phyloP scores from a whole-genome alignment of 2,329 filamentous ascomycete species.

The Nigrospora oryzae region DNA sequence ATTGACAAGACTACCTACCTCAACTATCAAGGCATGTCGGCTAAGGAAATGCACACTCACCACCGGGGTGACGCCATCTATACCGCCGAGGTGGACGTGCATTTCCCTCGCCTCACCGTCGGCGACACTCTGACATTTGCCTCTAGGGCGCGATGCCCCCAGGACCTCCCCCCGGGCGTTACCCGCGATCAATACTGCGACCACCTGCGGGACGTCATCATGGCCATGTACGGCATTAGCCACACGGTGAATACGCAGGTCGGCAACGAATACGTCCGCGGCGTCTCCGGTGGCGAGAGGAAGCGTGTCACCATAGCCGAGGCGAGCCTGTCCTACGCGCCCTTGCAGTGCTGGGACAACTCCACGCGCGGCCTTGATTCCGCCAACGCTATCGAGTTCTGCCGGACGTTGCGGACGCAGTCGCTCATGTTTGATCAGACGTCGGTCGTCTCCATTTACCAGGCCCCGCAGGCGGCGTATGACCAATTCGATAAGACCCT shows the following conservation, averaged over 20 bases:
- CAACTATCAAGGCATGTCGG: slow-evolving; percentile 53
- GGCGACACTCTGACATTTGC: slow-evolving; percentile 69
- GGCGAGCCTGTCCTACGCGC: slow-evolving; percentile 57
- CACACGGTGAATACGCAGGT: slow-evolving; percentile 68
- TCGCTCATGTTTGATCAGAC: slow-evolving; percentile 56
- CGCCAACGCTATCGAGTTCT: slow-evolving; percentile 65
- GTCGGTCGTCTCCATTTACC: slow-evolving; percentile 62
- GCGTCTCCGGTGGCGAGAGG: slow-evolving; percentile 62
- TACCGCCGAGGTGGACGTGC: slow-evolving; percentile 20
- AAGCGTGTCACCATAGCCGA: slow-evolving; percentile 81
- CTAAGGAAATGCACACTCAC: slow-evolving; percentile 43
- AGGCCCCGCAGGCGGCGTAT: slow-evolving; percentile 62
- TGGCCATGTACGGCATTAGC: slow-evolving; percentile 63
- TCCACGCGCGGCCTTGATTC: slow-evolving; percentile 65
- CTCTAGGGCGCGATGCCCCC: slow-evolving; percentile 58
- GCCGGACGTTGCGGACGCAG: slow-evolving; percentile 54
- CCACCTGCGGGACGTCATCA: slow-evolving; percentile 58
- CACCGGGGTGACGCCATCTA: slow-evolving; percentile 48
- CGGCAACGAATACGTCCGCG: slow-evolving; percentile 65
- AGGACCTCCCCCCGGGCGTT: slow-evolving; percentile 54
- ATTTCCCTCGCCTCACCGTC: slow-evolving; percentile 67
- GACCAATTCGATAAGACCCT: slow-evolving; percentile 68
- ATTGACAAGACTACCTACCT: slow-evolving; percentile 27
- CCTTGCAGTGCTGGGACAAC: slow-evolving; percentile 26
- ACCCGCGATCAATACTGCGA: slow-evolving; percentile 49